These are phyloP conservation scores for Kingdonia uniflora DNA, from an alignment of 164 flowering plant genomes.

Conservation along the genomic window DNA sequence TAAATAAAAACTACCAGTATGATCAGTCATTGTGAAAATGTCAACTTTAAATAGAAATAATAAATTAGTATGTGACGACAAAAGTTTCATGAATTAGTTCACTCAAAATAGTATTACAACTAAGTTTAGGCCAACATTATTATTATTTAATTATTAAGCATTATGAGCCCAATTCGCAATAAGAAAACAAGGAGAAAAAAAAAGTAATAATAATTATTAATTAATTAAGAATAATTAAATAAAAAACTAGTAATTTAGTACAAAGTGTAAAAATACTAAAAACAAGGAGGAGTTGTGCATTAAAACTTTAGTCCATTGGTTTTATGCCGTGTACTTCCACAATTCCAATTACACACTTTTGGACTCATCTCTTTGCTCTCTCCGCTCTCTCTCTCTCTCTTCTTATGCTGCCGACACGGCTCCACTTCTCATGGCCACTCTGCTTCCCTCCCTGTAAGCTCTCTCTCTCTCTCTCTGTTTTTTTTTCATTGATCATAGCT, in stretches of 20 bases:
- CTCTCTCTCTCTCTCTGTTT: conserved; percentile 1
- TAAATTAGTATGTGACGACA: too few species aligned
- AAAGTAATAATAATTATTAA: neutral
- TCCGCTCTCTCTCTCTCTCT: conserved; percentile 2
- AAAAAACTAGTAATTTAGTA: neutral
- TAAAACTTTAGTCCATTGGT: conserved; percentile 29
- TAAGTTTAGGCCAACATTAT: too few species aligned
- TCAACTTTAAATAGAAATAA: too few species aligned
- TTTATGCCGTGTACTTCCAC: conserved; percentile 23
- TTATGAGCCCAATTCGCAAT: too few species aligned
- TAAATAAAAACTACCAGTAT: too few species aligned
- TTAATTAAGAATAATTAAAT: neutral
- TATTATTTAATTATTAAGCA: too few species aligned
- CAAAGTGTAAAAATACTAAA: conserved; percentile 7
- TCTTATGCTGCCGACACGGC: neutral
- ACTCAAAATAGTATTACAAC: too few species aligned
- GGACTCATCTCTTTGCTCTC: conserved; percentile 16
- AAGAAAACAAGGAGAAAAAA: neutral
- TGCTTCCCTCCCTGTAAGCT: conserved; percentile 11
- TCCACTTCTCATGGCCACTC: conserved; percentile 6
- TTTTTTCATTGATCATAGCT: neutral
- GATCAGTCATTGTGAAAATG: too few species aligned
- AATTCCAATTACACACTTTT: conserved; percentile 10
- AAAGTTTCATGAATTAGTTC: too few species aligned
- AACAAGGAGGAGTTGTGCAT: too few species aligned